Percentiles rank a stretch among this genome's conserved stretches.
Evolutionary conservation across 257 asterid species (phyloP).

Genomic region (Galeopsis tetrahit): DNA sequence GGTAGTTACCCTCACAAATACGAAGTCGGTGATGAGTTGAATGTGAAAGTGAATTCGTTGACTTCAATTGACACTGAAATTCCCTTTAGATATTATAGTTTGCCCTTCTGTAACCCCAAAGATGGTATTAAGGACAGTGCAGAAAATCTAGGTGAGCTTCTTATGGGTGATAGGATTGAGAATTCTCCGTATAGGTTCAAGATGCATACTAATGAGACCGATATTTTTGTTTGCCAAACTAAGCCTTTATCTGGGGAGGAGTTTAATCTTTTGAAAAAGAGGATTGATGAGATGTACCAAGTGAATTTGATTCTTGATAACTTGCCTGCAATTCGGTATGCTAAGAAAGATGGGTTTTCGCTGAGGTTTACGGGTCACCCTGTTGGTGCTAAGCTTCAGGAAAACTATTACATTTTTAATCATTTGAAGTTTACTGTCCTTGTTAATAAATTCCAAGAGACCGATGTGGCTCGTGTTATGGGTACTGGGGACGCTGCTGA

Average conservation of each 20-base stretch:
- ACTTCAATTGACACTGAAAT: constrained; percentile 83
- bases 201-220: constrained; percentile 75
- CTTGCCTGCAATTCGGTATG: constrained; percentile 77
- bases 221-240: constrained; percentile 65
- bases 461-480: constrained; percentile 75
- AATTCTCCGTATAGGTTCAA: constrained; percentile 83
- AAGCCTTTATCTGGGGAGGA: constrained; percentile 79
- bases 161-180: constrained; percentile 91
- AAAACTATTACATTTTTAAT: constrained; percentile 62
- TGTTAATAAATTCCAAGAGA: constrained; percentile 68
- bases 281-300: constrained; percentile 88
- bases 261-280: constrained; percentile 72
- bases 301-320: constrained; percentile 85
- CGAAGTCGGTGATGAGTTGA: constrained; percentile 66
- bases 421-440: constrained; percentile 75
- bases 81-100: constrained; percentile 79
- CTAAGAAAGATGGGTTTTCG: constrained; percentile 61
- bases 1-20: constrained; percentile 85
- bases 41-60: constrained; percentile 79
- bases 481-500: constrained; percentile 82
- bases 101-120: constrained; percentile 69
- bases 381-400: constrained; percentile 65
- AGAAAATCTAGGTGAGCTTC: constrained; percentile 85
- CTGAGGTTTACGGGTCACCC: constrained; percentile 84
- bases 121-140: constrained; percentile 84